phyloP scores from a whole-genome alignment of 192 early-diverging fungal species.

The Coemansia sp. region DNA sequence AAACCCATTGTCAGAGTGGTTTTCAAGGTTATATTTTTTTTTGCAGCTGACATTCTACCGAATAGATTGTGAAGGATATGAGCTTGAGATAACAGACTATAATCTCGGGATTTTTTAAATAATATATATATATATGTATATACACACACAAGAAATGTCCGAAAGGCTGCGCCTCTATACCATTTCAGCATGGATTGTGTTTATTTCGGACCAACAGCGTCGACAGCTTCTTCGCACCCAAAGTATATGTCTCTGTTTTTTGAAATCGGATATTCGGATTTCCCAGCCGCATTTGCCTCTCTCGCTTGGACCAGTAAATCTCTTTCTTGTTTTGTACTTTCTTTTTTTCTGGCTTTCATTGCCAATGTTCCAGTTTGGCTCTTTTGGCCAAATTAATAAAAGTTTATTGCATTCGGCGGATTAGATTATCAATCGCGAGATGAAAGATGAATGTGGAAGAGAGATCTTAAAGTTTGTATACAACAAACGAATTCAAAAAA shows the following conservation, averaged over 20 bases:
- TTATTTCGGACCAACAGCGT: not conserved
- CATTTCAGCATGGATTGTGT: not conserved
- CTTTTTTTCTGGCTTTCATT: too few relatives aligned
- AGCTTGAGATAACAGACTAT: not conserved
- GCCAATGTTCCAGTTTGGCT: too few relatives aligned
- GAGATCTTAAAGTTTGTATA: not conserved
- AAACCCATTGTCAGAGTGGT: not conserved
- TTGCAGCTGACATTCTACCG: not conserved
- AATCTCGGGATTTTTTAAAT: not conserved
- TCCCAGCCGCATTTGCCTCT: not conserved
- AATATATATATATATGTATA: not conserved
- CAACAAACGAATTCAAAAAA: not conserved
- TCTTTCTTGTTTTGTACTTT: too few relatives aligned
- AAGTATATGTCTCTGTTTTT: not conserved
- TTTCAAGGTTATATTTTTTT: not conserved
- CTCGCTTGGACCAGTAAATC: not conserved
- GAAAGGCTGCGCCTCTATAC: not conserved
- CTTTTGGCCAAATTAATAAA: too few relatives aligned
- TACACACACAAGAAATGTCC: not conserved
- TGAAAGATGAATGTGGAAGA: not conserved
- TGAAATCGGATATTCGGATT: constrained; percentile 2
- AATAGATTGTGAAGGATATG: not conserved
- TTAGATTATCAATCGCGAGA: not conserved
- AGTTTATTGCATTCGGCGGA: too few relatives aligned
- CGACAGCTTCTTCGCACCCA: not conserved